Evolutionary conservation across 2,329 filamentous ascomycete species (phyloP).

Genomic region (Clonostachys rosea): DNA sequence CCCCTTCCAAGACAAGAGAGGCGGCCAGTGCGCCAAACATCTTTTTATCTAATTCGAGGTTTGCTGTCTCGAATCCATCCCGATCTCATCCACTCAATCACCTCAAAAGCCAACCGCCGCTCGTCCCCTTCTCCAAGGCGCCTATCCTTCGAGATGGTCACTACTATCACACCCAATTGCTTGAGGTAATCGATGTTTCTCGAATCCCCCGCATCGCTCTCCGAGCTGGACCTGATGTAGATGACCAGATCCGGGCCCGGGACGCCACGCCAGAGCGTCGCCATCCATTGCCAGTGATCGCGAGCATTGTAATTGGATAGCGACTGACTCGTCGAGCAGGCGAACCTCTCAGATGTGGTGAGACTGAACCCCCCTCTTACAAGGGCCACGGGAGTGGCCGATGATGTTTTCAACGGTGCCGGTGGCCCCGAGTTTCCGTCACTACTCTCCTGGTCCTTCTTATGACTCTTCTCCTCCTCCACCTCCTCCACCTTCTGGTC

Average conservation of each 20-base stretch:
- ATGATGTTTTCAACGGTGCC: too few relatives aligned
- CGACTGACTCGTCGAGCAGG: slow-evolving; percentile 64
- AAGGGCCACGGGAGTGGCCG: slow-evolving; percentile 62
- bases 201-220: slow-evolving; percentile 24
- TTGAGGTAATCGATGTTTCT: slow-evolving; percentile 52
- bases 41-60: background rate
- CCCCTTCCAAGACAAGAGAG: background rate
- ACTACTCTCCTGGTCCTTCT: slow-evolving; percentile 5
- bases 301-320: slow-evolving; percentile 71
- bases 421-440: slow-evolving; percentile 8
- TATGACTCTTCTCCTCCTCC: slow-evolving; percentile 4
- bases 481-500: too few relatives aligned
- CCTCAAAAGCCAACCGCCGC: slow-evolving; percentile 77
- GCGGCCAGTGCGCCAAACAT: too few relatives aligned
- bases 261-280: slow-evolving; percentile 85
- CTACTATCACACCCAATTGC: slow-evolving; percentile 47
- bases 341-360: slow-evolving; percentile 70
- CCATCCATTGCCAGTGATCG: slow-evolving; percentile 99
- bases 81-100: slow-evolving; percentile 74
- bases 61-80: slow-evolving; percentile 1
- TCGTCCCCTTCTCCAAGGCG: slow-evolving; percentile 64
- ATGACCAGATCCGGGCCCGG: slow-evolving; percentile 77
- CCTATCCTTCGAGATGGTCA: slow-evolving; percentile 37
- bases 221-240: slow-evolving; percentile 46
- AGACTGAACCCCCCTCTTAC: slow-evolving; percentile 77